Evolutionary conservation across 495 filamentous ascomycete species (phyloP).

Genomic region (Hyaloscypha bicolor): DNA sequence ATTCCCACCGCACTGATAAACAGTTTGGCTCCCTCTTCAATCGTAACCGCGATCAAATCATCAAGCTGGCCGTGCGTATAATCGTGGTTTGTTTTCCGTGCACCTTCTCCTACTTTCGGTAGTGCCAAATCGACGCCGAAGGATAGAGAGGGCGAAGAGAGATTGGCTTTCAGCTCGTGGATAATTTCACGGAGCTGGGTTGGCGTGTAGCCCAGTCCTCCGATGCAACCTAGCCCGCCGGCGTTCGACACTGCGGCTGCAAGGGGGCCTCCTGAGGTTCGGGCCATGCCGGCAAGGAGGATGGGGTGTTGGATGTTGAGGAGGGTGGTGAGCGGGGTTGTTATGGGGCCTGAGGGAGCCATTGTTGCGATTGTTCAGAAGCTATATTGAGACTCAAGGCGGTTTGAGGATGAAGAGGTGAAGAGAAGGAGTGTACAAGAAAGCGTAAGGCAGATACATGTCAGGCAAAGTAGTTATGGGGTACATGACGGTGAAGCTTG

Average conservation of each 20-base stretch:
- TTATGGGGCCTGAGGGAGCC: slow-evolving; percentile 51
- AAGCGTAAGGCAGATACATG: neutral
- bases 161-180: slow-evolving; percentile 74
- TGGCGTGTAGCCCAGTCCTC: slow-evolving; percentile 85
- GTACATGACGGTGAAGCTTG: neutral
- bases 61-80: slow-evolving; percentile 85
- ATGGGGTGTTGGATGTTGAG: slow-evolving; percentile 81
- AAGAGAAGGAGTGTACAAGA: neutral
- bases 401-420: neutral
- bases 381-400: neutral
- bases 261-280: slow-evolving; percentile 72
- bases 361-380: slow-evolving; percentile 13
- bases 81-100: slow-evolving; percentile 87
- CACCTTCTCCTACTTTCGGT: slow-evolving; percentile 77
- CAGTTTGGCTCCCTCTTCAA: slow-evolving; percentile 73
- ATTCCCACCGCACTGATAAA: slow-evolving; percentile 87
- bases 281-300: slow-evolving; percentile 86
- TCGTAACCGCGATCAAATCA: slow-evolving; percentile 78
- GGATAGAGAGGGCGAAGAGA: slow-evolving; percentile 62
- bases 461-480: neutral
- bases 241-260: slow-evolving; percentile 89
- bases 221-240: slow-evolving; percentile 82
- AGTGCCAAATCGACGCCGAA: slow-evolving; percentile 90
- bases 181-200: slow-evolving; percentile 76
- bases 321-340: slow-evolving; percentile 74